Evolutionary conservation across 208 protist genomes (phyloP), one percentile per base, ranked within the genome.

Genomic region (Leptomonas seymouri): DNA sequence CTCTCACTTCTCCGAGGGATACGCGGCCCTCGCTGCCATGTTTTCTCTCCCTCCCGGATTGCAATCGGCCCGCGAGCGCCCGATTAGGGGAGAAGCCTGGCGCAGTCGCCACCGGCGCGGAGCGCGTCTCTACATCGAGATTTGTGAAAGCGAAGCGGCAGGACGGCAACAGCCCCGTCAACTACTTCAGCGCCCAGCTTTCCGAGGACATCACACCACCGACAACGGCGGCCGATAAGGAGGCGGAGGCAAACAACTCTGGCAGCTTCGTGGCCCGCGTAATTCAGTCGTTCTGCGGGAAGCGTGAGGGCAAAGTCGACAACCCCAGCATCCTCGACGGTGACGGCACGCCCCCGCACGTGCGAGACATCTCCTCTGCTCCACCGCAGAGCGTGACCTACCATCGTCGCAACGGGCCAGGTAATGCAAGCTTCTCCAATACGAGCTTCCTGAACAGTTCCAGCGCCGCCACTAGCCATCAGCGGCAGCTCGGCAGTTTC

Each of bases 351-450:
- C 44, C 71, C 16, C 16, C 57, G 18, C 62, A 60, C 62, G 31
- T 28, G 36, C 71, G 71, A 18, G 56, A 76, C 55, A 76, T 76
- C 45, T 76, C 71, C 45, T 76, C 71, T 34, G 71, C 71, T 6
- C 71, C 71, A 15, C 71, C 71, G n/a, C 53, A 69, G 56, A 28
- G 54, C 28, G 46, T 76, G 25, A 44, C 49, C 18, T 71, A 71
- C 60, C 71, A 56, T 41, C 63, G 39, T 6, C 48, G 27, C 36
- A 64, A 18, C 63, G 15, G 12, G 34, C 36, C 12, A 7, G 57
- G 25, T 4, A 62, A 31, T 46, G 7, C 34, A 23, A 42, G 53
- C 18, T 12, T 46, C 41, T 1, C 16, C 27, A 64, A 9, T 54
- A 28, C 4, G 23, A 57, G 20, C 53, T 44, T 53, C 46, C 27